Percentiles rank a stretch among this genome's conserved stretches.
phyloP scores from a whole-genome alignment of 2,329 filamentous ascomycete genomes.

The Phialophora macrospora region DNA sequence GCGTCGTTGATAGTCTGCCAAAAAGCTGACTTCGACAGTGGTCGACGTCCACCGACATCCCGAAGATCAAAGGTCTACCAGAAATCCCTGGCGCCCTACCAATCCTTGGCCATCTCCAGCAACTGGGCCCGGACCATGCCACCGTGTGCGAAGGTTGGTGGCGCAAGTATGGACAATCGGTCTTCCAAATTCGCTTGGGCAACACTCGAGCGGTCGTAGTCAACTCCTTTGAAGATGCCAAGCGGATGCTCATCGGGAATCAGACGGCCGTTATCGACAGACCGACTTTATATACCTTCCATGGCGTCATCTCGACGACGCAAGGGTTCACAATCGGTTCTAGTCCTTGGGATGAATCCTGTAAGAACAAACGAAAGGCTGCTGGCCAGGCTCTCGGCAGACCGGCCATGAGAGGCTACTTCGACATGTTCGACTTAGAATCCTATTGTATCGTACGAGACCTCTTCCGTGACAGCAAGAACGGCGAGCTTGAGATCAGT shows the following conservation, averaged over 20 bases:
- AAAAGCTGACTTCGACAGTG: slow-evolving; percentile 21
- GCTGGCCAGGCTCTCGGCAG: slow-evolving; percentile 74
- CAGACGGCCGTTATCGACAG: slow-evolving; percentile 75
- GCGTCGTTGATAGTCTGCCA: neutral
- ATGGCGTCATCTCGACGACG: slow-evolving; percentile 71
- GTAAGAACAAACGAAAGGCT: slow-evolving; percentile 72
- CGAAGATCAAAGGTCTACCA: slow-evolving; percentile 62
- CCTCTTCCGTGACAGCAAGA: slow-evolving; percentile 64
- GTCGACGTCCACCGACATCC: slow-evolving; percentile 53
- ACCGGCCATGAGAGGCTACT: slow-evolving; percentile 71
- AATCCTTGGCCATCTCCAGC: slow-evolving; percentile 63
- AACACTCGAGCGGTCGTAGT: slow-evolving; percentile 69
- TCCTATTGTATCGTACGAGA: slow-evolving; percentile 70
- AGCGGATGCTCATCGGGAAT: slow-evolving; percentile 70
- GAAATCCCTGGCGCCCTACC: slow-evolving; percentile 61
- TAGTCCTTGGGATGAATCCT: slow-evolving; percentile 76
- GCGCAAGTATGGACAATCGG: slow-evolving; percentile 59
- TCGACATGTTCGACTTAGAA: slow-evolving; percentile 77
- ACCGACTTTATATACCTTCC: slow-evolving; percentile 75
- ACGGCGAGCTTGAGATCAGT: slow-evolving; percentile 66
- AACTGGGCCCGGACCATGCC: slow-evolving; percentile 61
- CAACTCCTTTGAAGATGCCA: slow-evolving; percentile 72
- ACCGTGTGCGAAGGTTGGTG: slow-evolving; percentile 59
- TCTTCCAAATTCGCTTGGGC: slow-evolving; percentile 59
- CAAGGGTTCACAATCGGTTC: slow-evolving; percentile 79